Base-by-base conservation (phyloP, 2,329 filamentous ascomycete species). In the Ascochyta koolunga region DNA sequence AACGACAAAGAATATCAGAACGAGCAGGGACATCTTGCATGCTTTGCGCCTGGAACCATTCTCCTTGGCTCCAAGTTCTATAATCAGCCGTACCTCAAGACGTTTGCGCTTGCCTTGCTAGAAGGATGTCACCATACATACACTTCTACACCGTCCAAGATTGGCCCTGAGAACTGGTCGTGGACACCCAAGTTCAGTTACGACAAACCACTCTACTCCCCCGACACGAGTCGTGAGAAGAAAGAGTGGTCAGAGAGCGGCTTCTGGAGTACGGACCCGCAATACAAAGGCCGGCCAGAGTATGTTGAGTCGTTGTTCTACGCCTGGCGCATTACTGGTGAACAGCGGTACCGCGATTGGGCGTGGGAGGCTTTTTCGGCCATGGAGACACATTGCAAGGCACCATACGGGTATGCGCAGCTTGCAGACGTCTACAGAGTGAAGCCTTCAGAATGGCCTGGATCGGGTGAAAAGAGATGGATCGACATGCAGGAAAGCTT, bases 251-350 rank as follows among this genome's bases (percentile, higher is more conserved):
- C 54, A 11, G 46, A 51, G 1, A 56, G 52, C 35, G 75, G 72
- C 21, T 71, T 75, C 59, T 77, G 74, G 73, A 59, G 65, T 11
- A 64, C 56, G 2, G 61, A 76, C 29, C 44, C 72, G 9, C 19
- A 49, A 15, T 77, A 71, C 60, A 69, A 68, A 32, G 71, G 74
- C 15, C 67, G 75, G 1, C 74, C 75, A 3, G 74, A 77, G 60
- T 77, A 77, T 46, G 66, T 76, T 3, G 75, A 77, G 50, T 69
- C 65, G 4, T 54, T 78, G 9, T 78, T 78, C 62, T 76, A 76
- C 49, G 75, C 72, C 6, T 77, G 68, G 64, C 72, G 76, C 50
- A 72, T 77, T 39, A 77, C 74, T 0, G 76, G 76, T 32, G 67
- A 77, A 36, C 50, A 65, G 19, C 68, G 75, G 3, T 78, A 73